Base-by-base conservation (phyloP, 805 yeast genomes). In the Starmerella powellii region DNA sequence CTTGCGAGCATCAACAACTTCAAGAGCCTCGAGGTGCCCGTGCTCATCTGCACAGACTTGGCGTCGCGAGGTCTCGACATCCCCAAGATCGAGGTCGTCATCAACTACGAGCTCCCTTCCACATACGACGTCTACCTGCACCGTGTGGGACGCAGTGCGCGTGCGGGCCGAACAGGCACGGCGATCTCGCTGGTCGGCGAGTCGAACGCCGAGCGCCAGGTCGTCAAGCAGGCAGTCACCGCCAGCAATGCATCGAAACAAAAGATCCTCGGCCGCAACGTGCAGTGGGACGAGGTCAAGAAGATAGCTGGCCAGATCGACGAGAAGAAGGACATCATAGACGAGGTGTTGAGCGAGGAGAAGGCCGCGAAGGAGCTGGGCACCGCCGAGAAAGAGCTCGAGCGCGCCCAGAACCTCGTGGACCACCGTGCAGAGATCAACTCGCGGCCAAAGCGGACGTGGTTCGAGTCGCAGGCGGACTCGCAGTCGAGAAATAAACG, bases 51-150 rank as follows among this genome's bases (percentile, higher is more conserved):
- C 78, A 91, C 99, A 1, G 99, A 91, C 72, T 73, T 91, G 61
- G 98, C 98, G 2, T 88, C 98, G 23, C 82, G 99, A 75, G 99
- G 99, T 72, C 72, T 91, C 59, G 99, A 91, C 80, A 91, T 91
- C 57, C 97, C 97, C 48, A 88, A 88, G 64, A 87, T 91, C 60
- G 97, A 87, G 61, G 77, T 80, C 46, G 99, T 91, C 36, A 73
- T 91, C 57, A 91, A 91, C 64, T 91, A 71, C 62, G 98, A 91
- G 58, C 84, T 91, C 93, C 98, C 98, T 38, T 83, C 84, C 61
- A 70, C 82, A 24, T 79, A 82, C 56, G 98, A 91, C 51, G 73
- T 88, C 30, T 91, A 91, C 62, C 68, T 91, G 56, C 98, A 91
- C 65, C 81, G 98, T 70, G 95, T 91, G 46, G 98, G 98, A 64